A percentile compares a stretch with the other conserved stretches of the same genome.
Conservation (phyloP, 148 eudicot genomes). For the Selenicereus undatus region DNA sequence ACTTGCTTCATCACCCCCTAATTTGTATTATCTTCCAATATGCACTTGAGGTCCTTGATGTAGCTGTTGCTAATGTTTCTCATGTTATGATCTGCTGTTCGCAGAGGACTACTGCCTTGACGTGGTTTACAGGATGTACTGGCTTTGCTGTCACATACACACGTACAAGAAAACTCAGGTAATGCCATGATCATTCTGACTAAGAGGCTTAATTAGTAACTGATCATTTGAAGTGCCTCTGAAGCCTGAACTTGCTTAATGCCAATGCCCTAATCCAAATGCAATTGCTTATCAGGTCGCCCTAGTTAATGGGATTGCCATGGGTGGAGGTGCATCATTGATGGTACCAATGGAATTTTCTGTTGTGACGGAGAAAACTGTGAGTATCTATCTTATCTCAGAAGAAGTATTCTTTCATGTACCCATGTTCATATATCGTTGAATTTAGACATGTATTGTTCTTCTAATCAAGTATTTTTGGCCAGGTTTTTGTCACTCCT, state of each 20-base stretch:
- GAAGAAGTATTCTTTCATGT: background rate
- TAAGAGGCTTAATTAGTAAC: background rate
- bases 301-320: conserved; percentile 85
- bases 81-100: conserved; percentile 16
- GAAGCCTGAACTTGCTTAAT: background rate
- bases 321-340: conserved; percentile 97
- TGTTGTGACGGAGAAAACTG: conserved; percentile 89
- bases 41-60: conserved; percentile 3
- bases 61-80: background rate
- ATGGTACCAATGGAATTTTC: conserved; percentile 94
- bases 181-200: background rate
- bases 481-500: conserved; percentile 83
- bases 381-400: conserved; percentile 35
- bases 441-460: background rate
- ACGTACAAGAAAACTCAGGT: conserved; percentile 89
- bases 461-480: background rate
- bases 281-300: conserved; percentile 61
- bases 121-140: conserved; percentile 91
- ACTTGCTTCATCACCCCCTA: background rate
- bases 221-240: background rate
- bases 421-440: background rate
- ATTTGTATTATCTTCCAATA: background rate
- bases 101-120: conserved; percentile 91
- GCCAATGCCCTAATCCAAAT: background rate
- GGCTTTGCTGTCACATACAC: conserved; percentile 96